phyloP scores from a whole-genome alignment of 768 basidiomycete species.

The Termitomyces sp. region DNA sequence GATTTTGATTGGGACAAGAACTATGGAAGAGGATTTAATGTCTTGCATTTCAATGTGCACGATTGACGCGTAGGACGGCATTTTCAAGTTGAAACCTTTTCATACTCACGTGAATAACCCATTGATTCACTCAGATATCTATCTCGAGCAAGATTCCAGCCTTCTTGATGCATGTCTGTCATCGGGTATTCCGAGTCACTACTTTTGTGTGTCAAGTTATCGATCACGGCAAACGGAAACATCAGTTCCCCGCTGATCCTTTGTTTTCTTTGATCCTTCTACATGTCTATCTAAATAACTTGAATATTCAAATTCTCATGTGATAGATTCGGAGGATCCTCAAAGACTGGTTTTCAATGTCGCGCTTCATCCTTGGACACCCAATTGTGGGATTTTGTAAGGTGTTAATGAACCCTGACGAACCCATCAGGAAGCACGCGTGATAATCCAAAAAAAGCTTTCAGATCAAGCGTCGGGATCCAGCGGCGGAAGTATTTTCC shows the following conservation, averaged over 20 bases:
- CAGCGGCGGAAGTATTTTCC: background rate
- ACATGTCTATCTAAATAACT: background rate
- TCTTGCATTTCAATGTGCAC: constrained; percentile 43
- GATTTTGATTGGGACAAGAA: constrained; percentile 63
- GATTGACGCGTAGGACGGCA: background rate
- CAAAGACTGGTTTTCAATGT: background rate
- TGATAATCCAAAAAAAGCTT: background rate
- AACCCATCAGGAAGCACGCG: background rate
- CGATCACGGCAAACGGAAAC: background rate
- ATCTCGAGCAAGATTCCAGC: background rate
- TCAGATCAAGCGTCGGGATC: constrained; percentile 7
- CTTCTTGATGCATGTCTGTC: background rate
- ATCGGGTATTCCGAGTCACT: background rate
- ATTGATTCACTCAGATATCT: background rate
- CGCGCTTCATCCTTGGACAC: background rate
- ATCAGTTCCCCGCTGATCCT: background rate
- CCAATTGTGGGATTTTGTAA: background rate
- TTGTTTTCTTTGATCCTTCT: background rate
- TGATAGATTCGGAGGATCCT: background rate
- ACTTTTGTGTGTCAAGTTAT: background rate
- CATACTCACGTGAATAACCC: background rate
- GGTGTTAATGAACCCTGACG: background rate
- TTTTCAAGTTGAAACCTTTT: background rate
- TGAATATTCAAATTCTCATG: background rate
- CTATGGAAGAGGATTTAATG: constrained; percentile 68